Base-by-base conservation (phyloP, 225 moss, liverwort and hornwort species). In the Sphagnum tenellum region DNA sequence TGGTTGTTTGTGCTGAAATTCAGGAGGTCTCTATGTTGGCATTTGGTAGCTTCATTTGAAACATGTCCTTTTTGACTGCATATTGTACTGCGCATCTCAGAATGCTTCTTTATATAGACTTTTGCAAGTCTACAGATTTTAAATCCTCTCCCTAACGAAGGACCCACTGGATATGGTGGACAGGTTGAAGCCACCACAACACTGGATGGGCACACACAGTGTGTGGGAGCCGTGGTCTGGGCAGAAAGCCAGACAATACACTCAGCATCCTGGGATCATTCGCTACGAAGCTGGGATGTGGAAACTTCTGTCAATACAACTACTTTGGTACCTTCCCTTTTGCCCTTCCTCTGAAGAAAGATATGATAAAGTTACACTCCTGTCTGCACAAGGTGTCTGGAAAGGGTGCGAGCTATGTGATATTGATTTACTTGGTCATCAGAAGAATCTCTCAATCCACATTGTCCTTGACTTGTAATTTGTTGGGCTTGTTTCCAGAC, bases 191-290 rank as follows among this genome's bases (percentile, higher is more conserved):
- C 93, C 5, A 66, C 70, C 29, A 68, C 80, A 58, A 86, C 90
- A 12, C 61, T 89, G 48, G 72, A 81, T 66, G 98, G 90, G 50
- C 98, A 98, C 68, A 81, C 89, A 5, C 88, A 98, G 60, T 89
- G 89, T 71, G 93, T 93, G 11, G 85, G 85, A 63, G 86, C 74
- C 7, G 66, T 98, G 62, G 93, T 84, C 64, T 98, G 89, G 80
- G 70, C 75, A 4, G 93, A 93, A 53, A 75, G 66, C 46, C 88
- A 89, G 45, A 87, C 85, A 3, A 75, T 98, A 9, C 81, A 77
- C 71, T 93, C 93, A 56, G 93, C 73, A 9, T 98, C 98, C 11
- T 98, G 93, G 98, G 98, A 98, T 79, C 90, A 93, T 74, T 98
- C 93, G 0, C 67, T 98, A 56, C 87, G 98, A 47, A 67, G 73